Percentiles rank a stretch among this genome's conserved stretches.
These are phyloP conservation scores for Lagenidium giganteum DNA, from an alignment of 352 stramenopile genomes.

Conservation along the genomic window DNA sequence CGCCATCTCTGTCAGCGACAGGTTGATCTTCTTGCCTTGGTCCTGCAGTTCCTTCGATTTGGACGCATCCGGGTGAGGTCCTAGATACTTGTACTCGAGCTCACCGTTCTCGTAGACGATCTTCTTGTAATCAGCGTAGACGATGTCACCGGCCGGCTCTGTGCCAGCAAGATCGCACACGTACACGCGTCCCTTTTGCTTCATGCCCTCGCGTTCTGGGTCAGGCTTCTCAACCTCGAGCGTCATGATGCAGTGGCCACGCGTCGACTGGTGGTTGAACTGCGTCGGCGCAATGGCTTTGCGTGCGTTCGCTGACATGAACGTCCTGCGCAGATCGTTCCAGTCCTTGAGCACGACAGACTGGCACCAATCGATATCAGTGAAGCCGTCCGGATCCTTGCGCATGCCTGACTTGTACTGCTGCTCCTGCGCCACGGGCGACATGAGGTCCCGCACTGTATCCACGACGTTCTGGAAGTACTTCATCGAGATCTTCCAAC, in stretches of 20 bases:
- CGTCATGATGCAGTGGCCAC: slow-evolving; percentile 95
- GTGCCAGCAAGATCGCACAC: slow-evolving; percentile 93
- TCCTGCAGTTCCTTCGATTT: slow-evolving; percentile 94
- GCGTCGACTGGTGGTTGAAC: slow-evolving; percentile 93
- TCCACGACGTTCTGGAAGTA: slow-evolving; percentile 97
- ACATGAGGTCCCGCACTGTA: slow-evolving; percentile 93
- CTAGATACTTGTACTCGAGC: slow-evolving; percentile 91
- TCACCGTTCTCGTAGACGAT: slow-evolving; percentile 87
- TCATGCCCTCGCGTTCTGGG: slow-evolving; percentile 85
- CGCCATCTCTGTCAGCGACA: slow-evolving; percentile 93
- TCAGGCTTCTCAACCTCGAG: slow-evolving; percentile 93
- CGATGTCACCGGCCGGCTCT: slow-evolving; percentile 91
- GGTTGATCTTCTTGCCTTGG: slow-evolving; percentile 95
- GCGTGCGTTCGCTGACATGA: slow-evolving; percentile 88
- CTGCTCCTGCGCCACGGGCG: slow-evolving; percentile 88
- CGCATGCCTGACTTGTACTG: slow-evolving; percentile 94
- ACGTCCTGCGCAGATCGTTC: slow-evolving; percentile 89
- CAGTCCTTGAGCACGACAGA: slow-evolving; percentile 90
- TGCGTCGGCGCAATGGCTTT: slow-evolving; percentile 93
- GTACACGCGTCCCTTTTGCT: slow-evolving; percentile 88
- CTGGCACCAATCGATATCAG: slow-evolving; percentile 94
- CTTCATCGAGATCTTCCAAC: slow-evolving; percentile 97
- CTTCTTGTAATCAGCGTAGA: slow-evolving; percentile 93
- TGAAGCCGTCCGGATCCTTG: slow-evolving; percentile 93
- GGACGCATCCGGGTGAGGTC: slow-evolving; percentile 82